Evolutionary conservation across 768 basidiomycete species (phyloP), one percentile per base, ranked within the genome.

Genomic region (Auriculariales sp.): DNA sequence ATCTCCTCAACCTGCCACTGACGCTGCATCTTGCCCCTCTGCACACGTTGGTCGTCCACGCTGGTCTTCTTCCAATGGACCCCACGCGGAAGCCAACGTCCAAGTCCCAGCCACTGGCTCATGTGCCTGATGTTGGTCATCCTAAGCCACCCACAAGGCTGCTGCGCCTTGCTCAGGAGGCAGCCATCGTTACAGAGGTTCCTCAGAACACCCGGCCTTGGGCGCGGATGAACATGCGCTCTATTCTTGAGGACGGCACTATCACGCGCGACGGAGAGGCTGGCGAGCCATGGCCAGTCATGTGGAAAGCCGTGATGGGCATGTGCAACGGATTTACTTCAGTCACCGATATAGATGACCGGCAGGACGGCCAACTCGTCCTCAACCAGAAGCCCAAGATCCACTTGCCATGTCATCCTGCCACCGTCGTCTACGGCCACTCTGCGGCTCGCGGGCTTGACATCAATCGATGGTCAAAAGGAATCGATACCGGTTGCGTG

Each of bases 401-500:
- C 22, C 39, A 25, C 17, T 24, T 83, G 9, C 75, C 77, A 3
- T 90, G 87, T 56, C 73, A 76, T 56, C 83, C 88, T 1, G 71
- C 78, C 1, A 84, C 75, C 32, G 79, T 89, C n/a, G 64, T 94
- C 4, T 95, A 94, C 61, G 93, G 90, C 0, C 93, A 95, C 58
- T 73, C 80, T 6, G 91, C 92, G 4, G 68, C 73, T 3, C 71
- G 86, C 25, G 87, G 85, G 11, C 69, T 95, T 11, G 88, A 92
- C 61, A 63, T 90, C 55, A 81, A 83, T 53, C 71, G 83, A 19
- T 94, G 84, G 83, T 77, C 81, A 2, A 66, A 91, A 52, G 93
- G 93, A 1, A 64, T 94, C 29, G 93, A 98, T 61, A 74, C 83
- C 0, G 92, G 87, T 10, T 94, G 91, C 59, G 85, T 90, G 61